phyloP scores from a whole-genome alignment of 176 grass and related monocot species.

The Avena insularis region DNA sequence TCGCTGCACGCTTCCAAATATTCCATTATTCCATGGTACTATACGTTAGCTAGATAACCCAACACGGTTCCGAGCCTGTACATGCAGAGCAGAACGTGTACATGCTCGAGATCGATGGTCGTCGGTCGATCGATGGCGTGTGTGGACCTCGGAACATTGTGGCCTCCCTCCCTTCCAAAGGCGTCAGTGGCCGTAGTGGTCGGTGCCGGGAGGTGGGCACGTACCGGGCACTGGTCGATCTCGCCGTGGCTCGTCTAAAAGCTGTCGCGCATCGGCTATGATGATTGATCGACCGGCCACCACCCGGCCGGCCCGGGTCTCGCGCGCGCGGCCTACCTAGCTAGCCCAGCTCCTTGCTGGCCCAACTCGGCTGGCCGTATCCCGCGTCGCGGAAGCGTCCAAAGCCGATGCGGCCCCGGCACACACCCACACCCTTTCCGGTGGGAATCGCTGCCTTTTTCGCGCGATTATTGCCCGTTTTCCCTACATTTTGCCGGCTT shows the following conservation, averaged over 20 bases:
- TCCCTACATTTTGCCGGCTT: slow-evolving; percentile 42
- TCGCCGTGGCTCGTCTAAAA: slow-evolving; percentile 46
- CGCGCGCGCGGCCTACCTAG: not conserved
- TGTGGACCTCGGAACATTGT: slow-evolving; percentile 52
- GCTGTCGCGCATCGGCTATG: slow-evolving; percentile 24
- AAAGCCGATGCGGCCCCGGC: not conserved
- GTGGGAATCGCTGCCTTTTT: slow-evolving; percentile 9
- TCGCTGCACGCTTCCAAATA: not conserved
- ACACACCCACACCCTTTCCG: not conserved
- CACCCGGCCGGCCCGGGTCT: not conserved
- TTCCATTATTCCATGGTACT: not conserved
- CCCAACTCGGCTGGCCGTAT: not conserved
- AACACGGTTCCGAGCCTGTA: not conserved
- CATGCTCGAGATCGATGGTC: not conserved
- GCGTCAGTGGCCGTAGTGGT: slow-evolving; percentile 38
- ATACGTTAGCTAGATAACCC: too few species aligned
- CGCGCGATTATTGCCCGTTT: slow-evolving; percentile 44
- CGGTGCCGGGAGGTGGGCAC: slow-evolving; percentile 51
- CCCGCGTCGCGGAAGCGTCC: not conserved
- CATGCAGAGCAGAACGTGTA: not conserved
- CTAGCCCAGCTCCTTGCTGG: not conserved
- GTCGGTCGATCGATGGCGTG: slow-evolving; percentile 5
- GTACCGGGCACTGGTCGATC: not conserved
- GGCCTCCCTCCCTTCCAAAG: slow-evolving; percentile 48
- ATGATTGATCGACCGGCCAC: slow-evolving; percentile 8